Evolutionary conservation across 2,329 filamentous ascomycete species (phyloP).

Genomic region (Leptographium lundbergii): DNA sequence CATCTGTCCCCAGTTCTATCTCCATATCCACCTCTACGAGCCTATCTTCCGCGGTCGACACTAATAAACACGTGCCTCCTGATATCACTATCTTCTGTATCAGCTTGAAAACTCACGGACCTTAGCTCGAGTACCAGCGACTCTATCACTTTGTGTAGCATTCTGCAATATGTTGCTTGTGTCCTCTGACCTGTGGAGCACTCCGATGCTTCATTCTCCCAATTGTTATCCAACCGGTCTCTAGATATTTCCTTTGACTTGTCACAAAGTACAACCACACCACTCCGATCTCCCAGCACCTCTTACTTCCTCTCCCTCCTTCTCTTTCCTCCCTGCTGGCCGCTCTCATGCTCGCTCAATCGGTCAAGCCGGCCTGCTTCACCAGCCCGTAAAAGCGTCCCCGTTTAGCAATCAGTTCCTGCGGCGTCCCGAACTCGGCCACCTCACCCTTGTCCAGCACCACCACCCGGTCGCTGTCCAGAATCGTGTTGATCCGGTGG

Average conservation of each 20-base stretch:
- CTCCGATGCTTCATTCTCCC: not conserved
- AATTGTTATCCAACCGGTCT: not conserved
- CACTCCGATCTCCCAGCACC: not conserved
- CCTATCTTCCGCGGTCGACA: too few relatives aligned
- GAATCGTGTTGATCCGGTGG: constrained; percentile 94
- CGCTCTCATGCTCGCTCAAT: constrained; percentile 14
- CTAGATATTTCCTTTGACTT: not conserved
- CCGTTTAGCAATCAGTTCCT: constrained; percentile 59
- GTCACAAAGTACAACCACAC: not conserved
- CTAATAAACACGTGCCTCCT: too few relatives aligned
- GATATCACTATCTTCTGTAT: too few relatives aligned
- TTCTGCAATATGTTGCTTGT: not conserved
- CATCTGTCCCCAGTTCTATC: too few relatives aligned
- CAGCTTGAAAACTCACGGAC: too few relatives aligned
- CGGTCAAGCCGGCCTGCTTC: constrained; percentile 69
- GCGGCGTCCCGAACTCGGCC: constrained; percentile 82
- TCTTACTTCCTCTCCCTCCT: not conserved
- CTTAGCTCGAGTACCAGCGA: not conserved
- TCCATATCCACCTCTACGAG: too few relatives aligned
- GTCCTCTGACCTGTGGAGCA: not conserved
- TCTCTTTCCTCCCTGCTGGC: too few relatives aligned
- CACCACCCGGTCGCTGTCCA: constrained; percentile 78
- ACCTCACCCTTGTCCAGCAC: constrained; percentile 86
- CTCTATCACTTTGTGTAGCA: not conserved
- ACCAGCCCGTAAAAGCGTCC: constrained; percentile 84